These are phyloP conservation scores for Micromonas pusilla DNA, from an alignment of 139 green algal genomes.

Conservation along the genomic window DNA sequence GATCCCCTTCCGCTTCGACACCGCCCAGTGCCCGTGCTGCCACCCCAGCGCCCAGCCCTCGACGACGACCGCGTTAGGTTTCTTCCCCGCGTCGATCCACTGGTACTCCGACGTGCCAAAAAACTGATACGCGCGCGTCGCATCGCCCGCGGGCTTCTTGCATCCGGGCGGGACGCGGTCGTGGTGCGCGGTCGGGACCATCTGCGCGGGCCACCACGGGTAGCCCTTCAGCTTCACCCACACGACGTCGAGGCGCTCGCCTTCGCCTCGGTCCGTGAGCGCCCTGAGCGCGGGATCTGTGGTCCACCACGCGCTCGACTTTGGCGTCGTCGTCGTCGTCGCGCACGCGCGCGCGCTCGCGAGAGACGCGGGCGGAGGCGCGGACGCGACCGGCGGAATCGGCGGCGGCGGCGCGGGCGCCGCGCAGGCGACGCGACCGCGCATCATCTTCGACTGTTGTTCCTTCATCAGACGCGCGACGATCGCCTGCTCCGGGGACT, in stretches of 20 bases:
- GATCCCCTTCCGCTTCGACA: too few relatives aligned
- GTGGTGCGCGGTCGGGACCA: background rate
- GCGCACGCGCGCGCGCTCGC: too few relatives aligned
- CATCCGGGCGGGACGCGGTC: background rate
- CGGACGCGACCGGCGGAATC: too few relatives aligned
- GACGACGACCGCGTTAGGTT: background rate
- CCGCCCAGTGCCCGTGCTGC: too few relatives aligned
- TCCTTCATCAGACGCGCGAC: too few relatives aligned
- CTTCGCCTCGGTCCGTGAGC: background rate
- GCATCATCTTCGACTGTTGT: too few relatives aligned
- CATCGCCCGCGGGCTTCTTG: background rate
- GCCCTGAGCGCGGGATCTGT: background rate
- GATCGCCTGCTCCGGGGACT: too few relatives aligned
- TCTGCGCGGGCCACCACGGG: slow-evolving; percentile 20
- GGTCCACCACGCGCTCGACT: background rate
- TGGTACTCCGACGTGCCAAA: too few relatives aligned
- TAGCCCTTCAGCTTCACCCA: slow-evolving; percentile 23
- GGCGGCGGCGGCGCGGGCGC: too few relatives aligned
- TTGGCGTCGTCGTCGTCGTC: background rate
- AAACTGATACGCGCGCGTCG: background rate
- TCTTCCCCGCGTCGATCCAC: too few relatives aligned
- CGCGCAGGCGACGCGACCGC: too few relatives aligned
- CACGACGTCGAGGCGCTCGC: background rate
- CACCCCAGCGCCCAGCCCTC: background rate
- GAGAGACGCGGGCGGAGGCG: too few relatives aligned